Evolutionary conservation across 148 eudicot genomes (phyloP).

Genomic region (Vaccinium vitisidaea): DNA sequence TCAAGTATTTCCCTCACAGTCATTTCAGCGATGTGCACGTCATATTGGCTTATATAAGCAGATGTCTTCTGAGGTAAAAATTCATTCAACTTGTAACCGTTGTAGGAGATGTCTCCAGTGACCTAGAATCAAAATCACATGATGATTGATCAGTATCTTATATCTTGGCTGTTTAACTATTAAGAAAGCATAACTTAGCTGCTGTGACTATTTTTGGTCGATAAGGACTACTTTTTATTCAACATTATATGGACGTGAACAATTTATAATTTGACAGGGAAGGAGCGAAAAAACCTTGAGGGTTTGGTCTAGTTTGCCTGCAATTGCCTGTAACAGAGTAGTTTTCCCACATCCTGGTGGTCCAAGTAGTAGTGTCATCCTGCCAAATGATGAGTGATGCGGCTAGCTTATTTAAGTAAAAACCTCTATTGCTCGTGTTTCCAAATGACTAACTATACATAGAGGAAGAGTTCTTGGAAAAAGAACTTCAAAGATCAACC

Average conservation of each 20-base stretch:
- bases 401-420: background rate
- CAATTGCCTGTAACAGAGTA: constrained; percentile 63
- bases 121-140: constrained; percentile 33
- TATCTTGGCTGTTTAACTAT: background rate
- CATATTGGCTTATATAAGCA: constrained; percentile 78
- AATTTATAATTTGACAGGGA: background rate
- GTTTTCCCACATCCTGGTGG: constrained; percentile 58
- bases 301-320: constrained; percentile 63
- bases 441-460: background rate
- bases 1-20: constrained; percentile 78
- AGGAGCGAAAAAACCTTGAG: constrained; percentile 37
- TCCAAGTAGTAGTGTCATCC: constrained; percentile 48
- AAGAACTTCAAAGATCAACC: constrained; percentile 29
- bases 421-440: background rate
- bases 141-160: background rate
- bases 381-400: constrained; percentile 12
- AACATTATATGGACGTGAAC: background rate
- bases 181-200: background rate
- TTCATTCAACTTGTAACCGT: constrained; percentile 60
- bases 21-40: constrained; percentile 79
- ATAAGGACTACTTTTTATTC: background rate
- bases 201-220: background rate
- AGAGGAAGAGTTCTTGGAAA: background rate
- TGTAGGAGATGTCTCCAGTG: constrained; percentile 62
- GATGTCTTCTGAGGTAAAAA: constrained; percentile 77